phyloP scores from a whole-genome alignment of 345 rosid species.

The Syzygium jambos region DNA sequence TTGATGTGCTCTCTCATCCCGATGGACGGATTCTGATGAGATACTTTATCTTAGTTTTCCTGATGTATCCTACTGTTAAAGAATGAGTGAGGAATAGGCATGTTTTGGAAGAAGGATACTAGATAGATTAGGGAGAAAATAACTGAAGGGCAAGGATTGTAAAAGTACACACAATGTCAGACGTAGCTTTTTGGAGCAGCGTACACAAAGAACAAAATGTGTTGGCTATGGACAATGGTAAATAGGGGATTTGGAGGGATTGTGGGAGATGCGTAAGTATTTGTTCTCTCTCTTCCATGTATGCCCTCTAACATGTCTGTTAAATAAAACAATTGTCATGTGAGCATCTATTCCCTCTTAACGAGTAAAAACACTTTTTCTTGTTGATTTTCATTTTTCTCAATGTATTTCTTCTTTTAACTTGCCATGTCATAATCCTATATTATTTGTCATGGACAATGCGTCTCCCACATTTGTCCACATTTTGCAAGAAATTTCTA shows the following conservation, averaged over 20 bases:
- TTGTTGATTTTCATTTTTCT: not conserved
- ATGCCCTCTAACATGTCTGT: not conserved
- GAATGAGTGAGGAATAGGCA: not conserved
- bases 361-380: not conserved
- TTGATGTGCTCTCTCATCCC: not conserved
- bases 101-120: not conserved
- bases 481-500: not conserved
- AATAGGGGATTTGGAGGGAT: not conserved
- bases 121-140: not conserved
- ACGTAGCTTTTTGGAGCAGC: not conserved
- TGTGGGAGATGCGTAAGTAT: not conserved
- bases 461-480: not conserved
- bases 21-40: not conserved
- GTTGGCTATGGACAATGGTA: not conserved
- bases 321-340: not conserved
- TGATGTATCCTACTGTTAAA: not conserved
- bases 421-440: not conserved
- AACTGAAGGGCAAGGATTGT: not conserved
- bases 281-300: not conserved
- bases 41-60: not conserved
- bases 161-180: not conserved
- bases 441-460: not conserved
- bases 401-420: not conserved
- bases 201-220: not conserved
- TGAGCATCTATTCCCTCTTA: not conserved